Conservation (phyloP, 1,139 yeast species). For the Saccharomyces hybrid region DNA sequence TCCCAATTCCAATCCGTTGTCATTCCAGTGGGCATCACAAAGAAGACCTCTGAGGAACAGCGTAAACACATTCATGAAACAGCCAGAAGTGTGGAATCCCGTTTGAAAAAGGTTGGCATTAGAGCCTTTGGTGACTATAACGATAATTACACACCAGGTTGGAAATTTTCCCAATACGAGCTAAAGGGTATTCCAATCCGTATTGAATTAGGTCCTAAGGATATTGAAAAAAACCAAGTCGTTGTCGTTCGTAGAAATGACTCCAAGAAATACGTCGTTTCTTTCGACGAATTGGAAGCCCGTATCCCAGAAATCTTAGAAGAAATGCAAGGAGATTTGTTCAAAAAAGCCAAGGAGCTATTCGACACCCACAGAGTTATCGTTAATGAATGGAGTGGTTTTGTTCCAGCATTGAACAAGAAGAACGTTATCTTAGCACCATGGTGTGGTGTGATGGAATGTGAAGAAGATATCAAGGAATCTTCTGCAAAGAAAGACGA, state of each 20-base stretch:
- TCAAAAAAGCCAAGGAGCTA: slow-evolving; percentile 66
- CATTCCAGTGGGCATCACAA: slow-evolving; percentile 91
- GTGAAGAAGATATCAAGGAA: slow-evolving; percentile 97
- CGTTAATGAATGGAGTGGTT: slow-evolving; percentile 84
- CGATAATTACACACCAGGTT: slow-evolving; percentile 94
- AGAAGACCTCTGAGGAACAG: slow-evolving; percentile 72
- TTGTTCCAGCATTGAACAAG: slow-evolving; percentile 85
- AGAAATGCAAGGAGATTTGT: slow-evolving; percentile 69
- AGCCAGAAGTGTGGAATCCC: slow-evolving; percentile 57
- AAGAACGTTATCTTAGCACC: slow-evolving; percentile 90
- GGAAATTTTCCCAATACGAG: slow-evolving; percentile 98
- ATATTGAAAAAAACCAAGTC: slow-evolving; percentile 69
- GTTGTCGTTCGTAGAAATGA: slow-evolving; percentile 91
- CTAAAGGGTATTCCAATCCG: slow-evolving; percentile 93
- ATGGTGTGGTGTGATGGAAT: slow-evolving; percentile 92
- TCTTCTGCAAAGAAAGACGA: slow-evolving; percentile 74
- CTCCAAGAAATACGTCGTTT: slow-evolving; percentile 62
- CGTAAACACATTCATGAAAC: slow-evolving; percentile 63
- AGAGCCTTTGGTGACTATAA: slow-evolving; percentile 84
- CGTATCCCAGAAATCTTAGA: slow-evolving; percentile 71
- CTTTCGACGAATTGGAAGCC: slow-evolving; percentile 58
- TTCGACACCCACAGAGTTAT: slow-evolving; percentile 76
- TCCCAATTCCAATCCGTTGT: slow-evolving; percentile 88
- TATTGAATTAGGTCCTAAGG: slow-evolving; percentile 94
- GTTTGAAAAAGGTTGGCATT: slow-evolving; percentile 50